These are phyloP conservation scores for Annona squamosa DNA, from an alignment of 164 flowering plant genomes.

Conservation along the genomic window DNA sequence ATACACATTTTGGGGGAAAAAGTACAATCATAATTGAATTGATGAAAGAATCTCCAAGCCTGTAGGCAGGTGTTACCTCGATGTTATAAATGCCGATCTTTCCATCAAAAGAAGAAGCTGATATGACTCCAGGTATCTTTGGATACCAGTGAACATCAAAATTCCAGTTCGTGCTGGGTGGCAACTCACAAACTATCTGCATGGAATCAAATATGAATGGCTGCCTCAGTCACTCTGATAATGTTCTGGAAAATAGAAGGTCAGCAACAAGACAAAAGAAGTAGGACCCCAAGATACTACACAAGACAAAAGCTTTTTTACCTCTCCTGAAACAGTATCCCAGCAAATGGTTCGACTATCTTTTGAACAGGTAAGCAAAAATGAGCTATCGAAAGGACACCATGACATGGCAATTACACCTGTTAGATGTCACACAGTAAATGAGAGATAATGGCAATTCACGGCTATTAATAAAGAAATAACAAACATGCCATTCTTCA, in stretches of 20 bases:
- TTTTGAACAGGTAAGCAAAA: conserved; percentile 86
- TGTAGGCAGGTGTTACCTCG: conserved; percentile 44
- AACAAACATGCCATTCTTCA: too few relatives aligned
- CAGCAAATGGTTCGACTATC: conserved; percentile 96
- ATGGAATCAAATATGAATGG: conserved; percentile 9
- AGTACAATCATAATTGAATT: too few relatives aligned
- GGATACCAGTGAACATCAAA: conserved; percentile 98
- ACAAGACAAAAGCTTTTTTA: conserved; percentile 10
- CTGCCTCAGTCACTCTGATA: neutral
- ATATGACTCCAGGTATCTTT: conserved; percentile 87
- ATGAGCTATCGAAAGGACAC: conserved; percentile 88
- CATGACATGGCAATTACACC: conserved; percentile 99
- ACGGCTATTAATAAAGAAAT: neutral
- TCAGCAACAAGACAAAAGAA: neutral
- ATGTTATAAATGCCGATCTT: conserved; percentile 90
- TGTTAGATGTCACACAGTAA: conserved; percentile 14
- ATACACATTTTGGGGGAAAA: too few relatives aligned
- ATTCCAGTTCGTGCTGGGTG: conserved; percentile 84
- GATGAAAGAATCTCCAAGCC: too few relatives aligned
- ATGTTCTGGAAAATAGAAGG: conserved; percentile 1
- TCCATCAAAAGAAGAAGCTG: conserved; percentile 99
- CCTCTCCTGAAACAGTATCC: conserved; percentile 86
- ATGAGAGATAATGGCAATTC: neutral
- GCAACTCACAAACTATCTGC: conserved; percentile 89
- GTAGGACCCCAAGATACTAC: neutral